phyloP scores from a whole-genome alignment of 345 rosid genomes.

The Cardamine chenopodiifolia region DNA sequence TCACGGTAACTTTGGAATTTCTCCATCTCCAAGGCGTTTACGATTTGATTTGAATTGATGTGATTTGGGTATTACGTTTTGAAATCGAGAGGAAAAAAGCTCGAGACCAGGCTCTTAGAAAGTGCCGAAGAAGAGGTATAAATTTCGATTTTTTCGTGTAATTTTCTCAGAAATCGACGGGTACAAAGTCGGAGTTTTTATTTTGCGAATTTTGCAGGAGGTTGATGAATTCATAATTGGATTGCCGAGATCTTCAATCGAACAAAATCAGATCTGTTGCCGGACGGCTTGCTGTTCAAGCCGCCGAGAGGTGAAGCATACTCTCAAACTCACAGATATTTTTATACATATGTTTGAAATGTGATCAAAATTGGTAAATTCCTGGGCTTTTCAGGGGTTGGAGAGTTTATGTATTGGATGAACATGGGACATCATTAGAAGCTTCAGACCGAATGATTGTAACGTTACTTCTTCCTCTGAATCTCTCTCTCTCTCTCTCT shows the following conservation, averaged over 20 bases:
- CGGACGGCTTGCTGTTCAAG: constrained; percentile 75
- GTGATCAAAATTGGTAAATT: constrained; percentile 11
- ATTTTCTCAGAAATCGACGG: neutral
- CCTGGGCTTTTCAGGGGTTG: constrained; percentile 60
- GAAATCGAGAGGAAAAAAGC: constrained; percentile 80
- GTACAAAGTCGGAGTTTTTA: neutral
- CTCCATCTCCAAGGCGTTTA: neutral
- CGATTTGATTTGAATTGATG: neutral
- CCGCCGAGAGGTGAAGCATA: constrained; percentile 64
- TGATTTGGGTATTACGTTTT: constrained; percentile 52
- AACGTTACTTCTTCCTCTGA: constrained; percentile 46
- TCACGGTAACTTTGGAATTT: constrained; percentile 51
- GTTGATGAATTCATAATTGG: constrained; percentile 86
- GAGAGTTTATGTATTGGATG: constrained; percentile 90
- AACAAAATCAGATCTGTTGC: constrained; percentile 83
- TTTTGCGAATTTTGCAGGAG: constrained; percentile 49
- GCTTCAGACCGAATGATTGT: constrained; percentile 70
- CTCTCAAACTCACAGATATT: neutral
- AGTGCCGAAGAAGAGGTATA: constrained; percentile 72
- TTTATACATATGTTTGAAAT: neutral
- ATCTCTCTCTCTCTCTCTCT: too few relatives aligned
- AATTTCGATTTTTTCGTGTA: neutral
- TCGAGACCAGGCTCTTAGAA: constrained; percentile 63
- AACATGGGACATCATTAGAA: constrained; percentile 78
- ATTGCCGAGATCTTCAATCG: constrained; percentile 82